Base-by-base conservation (phyloP, 306 rosid genomes). In the Fragaria iinumae region DNA sequence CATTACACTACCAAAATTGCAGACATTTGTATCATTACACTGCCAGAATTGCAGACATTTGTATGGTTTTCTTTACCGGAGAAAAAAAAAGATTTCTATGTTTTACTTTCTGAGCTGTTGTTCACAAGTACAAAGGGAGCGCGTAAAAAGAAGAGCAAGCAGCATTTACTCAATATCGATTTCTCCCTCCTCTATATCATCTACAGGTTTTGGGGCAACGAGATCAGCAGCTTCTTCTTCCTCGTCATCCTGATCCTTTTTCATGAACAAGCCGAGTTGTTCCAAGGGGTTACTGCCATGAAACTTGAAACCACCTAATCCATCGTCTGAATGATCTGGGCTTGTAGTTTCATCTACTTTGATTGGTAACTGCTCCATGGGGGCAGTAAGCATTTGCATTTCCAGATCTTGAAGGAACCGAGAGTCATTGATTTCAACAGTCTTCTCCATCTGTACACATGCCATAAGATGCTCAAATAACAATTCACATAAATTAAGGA, bases 111-210 rank as follows among this genome's bases (percentile, higher is more conserved):
- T 49, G 44, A 27, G 63, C 78, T 56, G 70, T 62, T 45, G 70
- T 62, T 71, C 72, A 23, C 39, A 76, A 56, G 72, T 38, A 78
- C 77, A 81, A 64, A 64, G 69, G 60, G 69, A 20, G 16, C 2
- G 14, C 0, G 13, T 13, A 4, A 63, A 72, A 52, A 78, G 65
- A 77, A 72, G 59, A 74, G 53, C 53, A 67, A 68, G 52, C 68
- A 63, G 78, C 52, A 74, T 29, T 71, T 45, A 59, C 64, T 81
- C 79, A 89, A 76, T 41, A 41, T 86, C 93, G 67, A 93, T 90
- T 83, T 93, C 97, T 75, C 96, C 97, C 88, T 90, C 97, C 80
- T 90, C 95, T 41, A 87, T 85, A 80, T 91, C 96, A 75, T 88
- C 83, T 64, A 90, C 79, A 75, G 87, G 73, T 65, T 85, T 77